phyloP scores from a whole-genome alignment of 768 basidiomycete genomes.

The Lactarius trivialis region DNA sequence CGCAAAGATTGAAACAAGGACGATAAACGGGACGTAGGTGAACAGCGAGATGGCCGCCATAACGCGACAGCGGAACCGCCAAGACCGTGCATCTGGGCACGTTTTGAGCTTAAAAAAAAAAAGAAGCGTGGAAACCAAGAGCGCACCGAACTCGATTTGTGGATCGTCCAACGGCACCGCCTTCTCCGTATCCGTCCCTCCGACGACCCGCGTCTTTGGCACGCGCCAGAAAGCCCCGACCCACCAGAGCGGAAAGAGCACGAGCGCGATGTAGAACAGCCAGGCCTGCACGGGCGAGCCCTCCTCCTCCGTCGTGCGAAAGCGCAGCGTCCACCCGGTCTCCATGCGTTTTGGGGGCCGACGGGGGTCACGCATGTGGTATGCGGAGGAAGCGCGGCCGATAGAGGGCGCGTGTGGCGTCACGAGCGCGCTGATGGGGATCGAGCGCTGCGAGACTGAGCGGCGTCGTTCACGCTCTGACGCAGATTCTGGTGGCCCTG shows the following conservation, averaged over 20 bases:
- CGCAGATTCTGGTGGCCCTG: not conserved
- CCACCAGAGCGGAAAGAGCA: conserved; percentile 56
- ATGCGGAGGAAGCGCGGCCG: conserved; percentile 39
- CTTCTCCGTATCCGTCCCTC: conserved; percentile 53
- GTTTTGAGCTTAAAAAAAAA: conserved; percentile 11
- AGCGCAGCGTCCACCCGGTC: conserved; percentile 57
- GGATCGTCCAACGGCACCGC: conserved; percentile 71
- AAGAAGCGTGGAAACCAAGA: not conserved
- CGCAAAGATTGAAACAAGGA: conserved; percentile 62
- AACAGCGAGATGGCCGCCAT: conserved; percentile 61
- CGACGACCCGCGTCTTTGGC: conserved; percentile 57
- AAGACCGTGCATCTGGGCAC: conserved; percentile 56
- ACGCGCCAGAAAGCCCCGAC: conserved; percentile 52
- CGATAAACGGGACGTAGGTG: conserved; percentile 75
- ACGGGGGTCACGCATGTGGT: conserved; percentile 77
- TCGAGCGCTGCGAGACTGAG: conserved; percentile 59
- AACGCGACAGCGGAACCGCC: conserved; percentile 70
- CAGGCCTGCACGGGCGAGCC: conserved; percentile 60
- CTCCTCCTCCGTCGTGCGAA: conserved; percentile 47
- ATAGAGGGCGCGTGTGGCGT: conserved; percentile 75
- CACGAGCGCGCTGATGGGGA: conserved; percentile 71
- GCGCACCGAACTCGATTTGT: conserved; percentile 69
- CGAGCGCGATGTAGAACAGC: conserved; percentile 71
- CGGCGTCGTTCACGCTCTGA: conserved; percentile 24
- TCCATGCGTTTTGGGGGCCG: conserved; percentile 51